phyloP scores from a whole-genome alignment of 345 rosid genomes.

The Pistacia atlantica region DNA sequence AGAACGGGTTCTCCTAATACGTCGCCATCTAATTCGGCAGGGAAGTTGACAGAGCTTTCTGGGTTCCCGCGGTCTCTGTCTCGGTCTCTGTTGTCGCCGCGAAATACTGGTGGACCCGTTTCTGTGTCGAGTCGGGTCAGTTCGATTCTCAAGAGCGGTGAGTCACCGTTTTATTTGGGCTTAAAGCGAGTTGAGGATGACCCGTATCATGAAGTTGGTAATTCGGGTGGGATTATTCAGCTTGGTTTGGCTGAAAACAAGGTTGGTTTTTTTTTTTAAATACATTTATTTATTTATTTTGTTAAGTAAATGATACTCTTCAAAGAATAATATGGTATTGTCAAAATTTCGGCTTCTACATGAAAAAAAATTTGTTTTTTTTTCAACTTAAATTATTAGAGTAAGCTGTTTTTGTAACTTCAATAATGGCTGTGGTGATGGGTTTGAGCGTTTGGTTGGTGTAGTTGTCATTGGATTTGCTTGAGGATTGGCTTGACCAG shows the following conservation, averaged over 20 bases:
- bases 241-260: constrained; percentile 75
- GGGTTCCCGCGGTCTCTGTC: constrained; percentile 61
- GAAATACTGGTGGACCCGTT: constrained; percentile 60
- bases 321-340: too few relatives aligned
- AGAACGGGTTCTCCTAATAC: constrained; percentile 29
- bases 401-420: not conserved
- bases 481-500: constrained; percentile 57
- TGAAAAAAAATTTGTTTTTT: not conserved
- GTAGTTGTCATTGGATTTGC: constrained; percentile 59
- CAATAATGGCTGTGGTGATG: not conserved
- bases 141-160: constrained; percentile 51
- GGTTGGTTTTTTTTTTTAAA: constrained; percentile 25
- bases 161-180: constrained; percentile 55
- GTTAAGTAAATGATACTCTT: too few relatives aligned
- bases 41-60: constrained; percentile 56
- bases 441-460: constrained; percentile 5
- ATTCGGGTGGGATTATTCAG: constrained; percentile 79
- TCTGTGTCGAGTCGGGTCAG: constrained; percentile 56
- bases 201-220: constrained; percentile 60
- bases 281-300: not conserved
- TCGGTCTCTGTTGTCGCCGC: constrained; percentile 67
- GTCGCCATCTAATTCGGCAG: constrained; percentile 51
- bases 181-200: constrained; percentile 61
- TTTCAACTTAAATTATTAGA: not conserved
- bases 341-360: constrained; percentile 4